phyloP scores from a whole-genome alignment of 2,329 filamentous ascomycete species.

The Chlorencoelia australis region DNA sequence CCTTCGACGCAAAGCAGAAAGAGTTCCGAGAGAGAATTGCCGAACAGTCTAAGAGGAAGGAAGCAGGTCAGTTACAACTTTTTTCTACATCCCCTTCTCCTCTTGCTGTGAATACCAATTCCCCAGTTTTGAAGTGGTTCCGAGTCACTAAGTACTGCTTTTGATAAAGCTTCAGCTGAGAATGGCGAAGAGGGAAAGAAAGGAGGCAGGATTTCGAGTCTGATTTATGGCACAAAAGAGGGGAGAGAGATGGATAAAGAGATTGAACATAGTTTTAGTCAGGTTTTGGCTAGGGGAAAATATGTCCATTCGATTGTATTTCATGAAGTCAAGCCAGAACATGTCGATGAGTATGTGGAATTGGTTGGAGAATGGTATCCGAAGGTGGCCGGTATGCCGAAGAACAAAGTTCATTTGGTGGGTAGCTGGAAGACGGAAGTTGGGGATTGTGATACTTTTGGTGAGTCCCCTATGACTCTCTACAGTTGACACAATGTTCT shows the following conservation, averaged over 20 bases:
- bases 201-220: slow-evolving; percentile 64
- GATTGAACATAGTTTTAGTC: slow-evolving; percentile 91
- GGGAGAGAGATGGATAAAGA: slow-evolving; percentile 89
- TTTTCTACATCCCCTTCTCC: slow-evolving; percentile 24
- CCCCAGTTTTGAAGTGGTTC: slow-evolving; percentile 26
- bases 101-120: slow-evolving; percentile 35
- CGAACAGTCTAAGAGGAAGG: slow-evolving; percentile 65
- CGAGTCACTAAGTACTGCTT: no score
- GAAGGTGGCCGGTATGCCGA: slow-evolving; percentile 68
- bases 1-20: slow-evolving; percentile 76
- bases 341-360: slow-evolving; percentile 87
- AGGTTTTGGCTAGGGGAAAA: slow-evolving; percentile 89
- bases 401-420: slow-evolving; percentile 92
- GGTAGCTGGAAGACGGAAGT: slow-evolving; percentile 98
- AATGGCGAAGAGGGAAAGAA: slow-evolving; percentile 57
- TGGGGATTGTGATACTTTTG: slow-evolving; percentile 92
- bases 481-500: slow-evolving; percentile 4
- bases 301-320: slow-evolving; percentile 98
- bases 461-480: slow-evolving; percentile 41
- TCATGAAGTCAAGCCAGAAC: slow-evolving; percentile 90
- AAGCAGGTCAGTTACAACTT: slow-evolving; percentile 77
- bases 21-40: slow-evolving; percentile 76
- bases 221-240: slow-evolving; percentile 96
- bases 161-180: no score
- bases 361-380: slow-evolving; percentile 90